Conservation (phyloP, 352 stramenopile species). For the Pythium biforme region DNA sequence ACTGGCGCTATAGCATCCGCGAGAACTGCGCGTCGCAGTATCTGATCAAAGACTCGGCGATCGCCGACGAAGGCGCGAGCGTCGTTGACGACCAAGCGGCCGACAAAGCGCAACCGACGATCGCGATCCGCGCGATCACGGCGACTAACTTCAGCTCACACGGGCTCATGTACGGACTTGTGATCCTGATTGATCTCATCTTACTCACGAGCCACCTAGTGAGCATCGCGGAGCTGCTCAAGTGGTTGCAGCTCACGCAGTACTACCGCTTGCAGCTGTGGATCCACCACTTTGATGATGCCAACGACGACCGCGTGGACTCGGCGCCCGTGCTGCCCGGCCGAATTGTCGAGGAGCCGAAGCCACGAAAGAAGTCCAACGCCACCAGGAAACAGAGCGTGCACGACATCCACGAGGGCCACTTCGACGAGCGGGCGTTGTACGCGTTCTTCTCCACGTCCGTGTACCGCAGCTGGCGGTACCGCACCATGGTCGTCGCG, state of each 20-base stretch:
- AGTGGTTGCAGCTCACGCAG: slow-evolving; percentile 8
- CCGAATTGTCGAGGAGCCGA: neutral
- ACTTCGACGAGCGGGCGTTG: slow-evolving; percentile 13
- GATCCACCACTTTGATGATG: neutral
- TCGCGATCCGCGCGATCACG: slow-evolving; percentile 19
- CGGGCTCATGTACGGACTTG: slow-evolving; percentile 18
- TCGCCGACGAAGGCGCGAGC: slow-evolving; percentile 25
- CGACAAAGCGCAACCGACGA: neutral
- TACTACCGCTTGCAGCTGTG: neutral
- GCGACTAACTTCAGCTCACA: slow-evolving; percentile 22
- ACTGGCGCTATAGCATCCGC: slow-evolving; percentile 39
- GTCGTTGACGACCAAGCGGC: neutral
- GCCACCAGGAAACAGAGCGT: neutral
- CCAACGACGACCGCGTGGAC: neutral
- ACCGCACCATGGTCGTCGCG: slow-evolving; percentile 28
- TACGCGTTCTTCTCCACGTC: slow-evolving; percentile 28
- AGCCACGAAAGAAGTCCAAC: neutral
- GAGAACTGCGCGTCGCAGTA: slow-evolving; percentile 27
- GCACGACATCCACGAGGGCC: slow-evolving; percentile 13
- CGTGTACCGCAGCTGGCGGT: slow-evolving; percentile 41
- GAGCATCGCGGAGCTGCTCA: slow-evolving; percentile 23
- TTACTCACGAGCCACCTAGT: slow-evolving; percentile 20
- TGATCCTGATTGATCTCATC: slow-evolving; percentile 20
- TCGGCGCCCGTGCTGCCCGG: neutral
- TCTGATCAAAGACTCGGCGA: neutral